Evolutionary conservation across 2,329 filamentous ascomycete species (phyloP).

Genomic region (Daldinia sp.): DNA sequence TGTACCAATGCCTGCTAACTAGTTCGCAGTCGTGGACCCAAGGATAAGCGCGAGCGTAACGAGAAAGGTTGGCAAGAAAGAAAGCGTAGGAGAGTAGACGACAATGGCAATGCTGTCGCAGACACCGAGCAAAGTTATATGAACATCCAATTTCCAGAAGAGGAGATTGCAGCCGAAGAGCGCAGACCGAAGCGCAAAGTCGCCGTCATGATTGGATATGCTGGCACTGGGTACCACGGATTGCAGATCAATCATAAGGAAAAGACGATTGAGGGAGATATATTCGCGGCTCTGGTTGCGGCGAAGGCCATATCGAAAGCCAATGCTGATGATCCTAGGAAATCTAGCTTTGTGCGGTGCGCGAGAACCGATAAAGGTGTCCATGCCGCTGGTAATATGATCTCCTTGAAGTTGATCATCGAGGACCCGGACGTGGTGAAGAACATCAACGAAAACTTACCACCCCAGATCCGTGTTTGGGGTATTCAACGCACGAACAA

Average conservation of each 20-base stretch:
- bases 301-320: conserved; percentile 96
- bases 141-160: conserved; percentile 71
- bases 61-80: conserved; percentile 58
- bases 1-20: conserved; percentile 55
- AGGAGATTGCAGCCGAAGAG: conserved; percentile 89
- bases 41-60: conserved; percentile 65
- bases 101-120: conserved; percentile 46
- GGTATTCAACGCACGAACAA: conserved; percentile 90
- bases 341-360: conserved; percentile 92
- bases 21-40: conserved; percentile 63
- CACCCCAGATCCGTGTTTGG: conserved; percentile 93
- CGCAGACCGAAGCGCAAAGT: conserved; percentile 95
- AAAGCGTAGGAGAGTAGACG: conserved; percentile 66
- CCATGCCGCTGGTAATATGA: conserved; percentile 94
- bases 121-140: conserved; percentile 64
- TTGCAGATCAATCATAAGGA: conserved; percentile 89
- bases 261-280: conserved; percentile 94
- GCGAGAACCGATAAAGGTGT: conserved; percentile 98
- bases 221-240: conserved; percentile 95
- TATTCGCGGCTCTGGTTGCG: conserved; percentile 91
- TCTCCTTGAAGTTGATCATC: conserved; percentile 94
- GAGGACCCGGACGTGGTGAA: conserved; percentile 89
- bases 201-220: conserved; percentile 94
- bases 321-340: conserved; percentile 96
- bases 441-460: conserved; percentile 89